phyloP scores from a whole-genome alignment of 495 filamentous ascomycete genomes.

The Hypoxylon subgilvum region DNA sequence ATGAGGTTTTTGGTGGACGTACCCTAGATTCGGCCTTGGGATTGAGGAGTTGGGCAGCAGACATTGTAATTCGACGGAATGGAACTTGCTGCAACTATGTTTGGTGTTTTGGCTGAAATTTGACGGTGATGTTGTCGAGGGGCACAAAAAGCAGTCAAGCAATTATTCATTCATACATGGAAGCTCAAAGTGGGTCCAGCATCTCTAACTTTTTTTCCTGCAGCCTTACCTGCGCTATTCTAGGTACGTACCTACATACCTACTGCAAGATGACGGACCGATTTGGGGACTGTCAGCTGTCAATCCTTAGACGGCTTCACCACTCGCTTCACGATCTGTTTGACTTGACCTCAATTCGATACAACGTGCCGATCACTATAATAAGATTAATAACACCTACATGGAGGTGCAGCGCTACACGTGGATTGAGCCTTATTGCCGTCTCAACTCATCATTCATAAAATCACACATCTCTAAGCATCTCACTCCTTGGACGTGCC shows the following conservation, averaged over 20 bases:
- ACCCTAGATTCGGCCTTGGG: slow-evolving; percentile 97
- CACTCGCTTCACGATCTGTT: no score
- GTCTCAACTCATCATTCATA: no score
- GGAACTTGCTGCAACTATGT: not conserved
- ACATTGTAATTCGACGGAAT: slow-evolving; percentile 58
- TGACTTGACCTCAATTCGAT: no score
- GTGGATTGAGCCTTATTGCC: no score
- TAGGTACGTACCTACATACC: not conserved
- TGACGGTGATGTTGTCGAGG: slow-evolving; percentile 30
- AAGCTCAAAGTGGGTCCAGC: slow-evolving; percentile 22
- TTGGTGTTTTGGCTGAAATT: slow-evolving; percentile 22
- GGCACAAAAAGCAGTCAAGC: no score
- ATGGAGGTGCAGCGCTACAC: no score
- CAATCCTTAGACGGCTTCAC: no score
- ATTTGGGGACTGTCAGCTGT: no score
- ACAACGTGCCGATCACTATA: no score
- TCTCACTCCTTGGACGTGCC: no score
- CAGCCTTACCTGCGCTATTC: not conserved
- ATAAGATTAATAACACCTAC: no score
- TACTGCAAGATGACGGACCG: not conserved
- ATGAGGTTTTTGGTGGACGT: slow-evolving; percentile 51
- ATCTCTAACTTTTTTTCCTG: slow-evolving; percentile 48
- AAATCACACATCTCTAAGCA: no score
- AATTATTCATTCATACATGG: not conserved
- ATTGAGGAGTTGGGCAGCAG: slow-evolving; percentile 94